Percentiles rank a stretch among this genome's conserved stretches.
phyloP scores from a whole-genome alignment of 2,329 filamentous ascomycete genomes.

The Cladobotryum protrusum region DNA sequence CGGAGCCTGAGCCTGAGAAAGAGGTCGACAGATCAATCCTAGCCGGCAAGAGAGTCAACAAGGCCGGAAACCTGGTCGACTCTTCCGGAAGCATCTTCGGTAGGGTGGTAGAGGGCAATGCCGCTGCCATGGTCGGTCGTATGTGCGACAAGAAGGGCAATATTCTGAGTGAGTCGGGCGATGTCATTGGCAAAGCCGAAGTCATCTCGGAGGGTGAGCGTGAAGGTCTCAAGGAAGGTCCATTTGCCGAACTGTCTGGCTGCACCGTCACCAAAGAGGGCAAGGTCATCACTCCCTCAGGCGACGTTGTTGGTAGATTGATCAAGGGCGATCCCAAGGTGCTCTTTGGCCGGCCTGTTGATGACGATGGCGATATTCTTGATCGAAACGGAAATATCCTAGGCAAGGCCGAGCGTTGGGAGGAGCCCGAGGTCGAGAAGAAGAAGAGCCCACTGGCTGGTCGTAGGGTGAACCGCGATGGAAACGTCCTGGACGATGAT shows the following conservation, averaged over 20 bases:
- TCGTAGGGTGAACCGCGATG: conserved; percentile 51
- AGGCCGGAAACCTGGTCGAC: conserved; percentile 58
- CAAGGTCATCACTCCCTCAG: conserved; percentile 58
- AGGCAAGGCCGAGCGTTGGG: conserved; percentile 55
- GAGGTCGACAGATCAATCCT: conserved; percentile 56
- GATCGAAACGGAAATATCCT: conserved; percentile 64
- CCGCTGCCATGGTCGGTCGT: conserved; percentile 57
- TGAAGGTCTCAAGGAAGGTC: conserved; percentile 56
- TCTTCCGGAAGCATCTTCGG: conserved; percentile 51
- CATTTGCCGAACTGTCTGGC: conserved; percentile 60
- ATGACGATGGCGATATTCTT: conserved; percentile 75
- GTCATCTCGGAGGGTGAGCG: conserved; percentile 62
- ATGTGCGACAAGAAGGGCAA: conserved; percentile 68
- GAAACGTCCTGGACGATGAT: conserved; percentile 52
- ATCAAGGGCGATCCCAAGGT: conserved; percentile 64
- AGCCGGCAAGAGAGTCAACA: conserved; percentile 66
- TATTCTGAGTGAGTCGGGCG: conserved; percentile 66
- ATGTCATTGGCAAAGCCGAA: conserved; percentile 62
- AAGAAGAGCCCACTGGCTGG: conserved; percentile 47
- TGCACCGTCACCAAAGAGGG: conserved; percentile 64
- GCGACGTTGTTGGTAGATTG: conserved; percentile 67
- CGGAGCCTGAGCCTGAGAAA: conserved; percentile 39
- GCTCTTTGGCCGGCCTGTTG: conserved; percentile 66
- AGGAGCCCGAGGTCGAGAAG: conserved; percentile 48
- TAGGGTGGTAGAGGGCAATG: conserved; percentile 60